Base-by-base conservation (phyloP, 768 basidiomycete genomes). In the Leucosporidium creatinivorum region DNA sequence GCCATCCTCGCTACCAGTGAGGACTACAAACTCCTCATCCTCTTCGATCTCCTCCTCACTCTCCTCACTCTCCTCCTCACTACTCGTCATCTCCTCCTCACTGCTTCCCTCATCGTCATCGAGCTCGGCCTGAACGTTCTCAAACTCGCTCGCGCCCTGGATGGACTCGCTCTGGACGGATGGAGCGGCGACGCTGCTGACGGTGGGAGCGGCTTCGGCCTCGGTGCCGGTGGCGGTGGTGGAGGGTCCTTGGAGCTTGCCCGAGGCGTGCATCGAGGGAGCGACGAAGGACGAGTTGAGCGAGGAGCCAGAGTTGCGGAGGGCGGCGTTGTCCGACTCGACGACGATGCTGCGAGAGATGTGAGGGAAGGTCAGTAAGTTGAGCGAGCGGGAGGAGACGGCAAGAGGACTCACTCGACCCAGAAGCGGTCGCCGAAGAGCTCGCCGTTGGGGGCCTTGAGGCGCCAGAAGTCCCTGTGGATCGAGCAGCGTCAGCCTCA, bases 351-450 rank as follows among this genome's bases (percentile, higher is more conserved):
- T 66, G 57, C 39, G 39, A 30, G 21, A 30, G 31, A 13, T 36
- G 49, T 0, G 39, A 44, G 8, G 39, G 15, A 13, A 31, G 31
- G 28, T 50, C 5, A 54, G 25, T 28, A 30, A 18, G 23, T 18
- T 3, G n/a, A 59, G 19, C n/a, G 39, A 44, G 13, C 8, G 17
- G 1, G 4, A 52, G 30, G 21, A 28, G 47, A 30, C n/a, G n/a
- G n/a, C n/a, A n/a, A 30, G n/a, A 3, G n/a, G 59, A 33, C 64
- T 26, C 48, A 65, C 64, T 59, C 58, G 58, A 48, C 61, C 70
- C 70, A 72, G 33, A 72, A 33, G 1, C 70, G 58, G 26, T 72
- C 65, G 30, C 67, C 67, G 31, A 72, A 66, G 55, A 54, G 52
- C 12, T 48, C 52, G 9, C 70, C 70, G 17, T 66, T 30, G 17